These are phyloP conservation scores for Opeltia flavorubescens DNA, from an alignment of 495 filamentous ascomycete species.

Conservation along the genomic window DNA sequence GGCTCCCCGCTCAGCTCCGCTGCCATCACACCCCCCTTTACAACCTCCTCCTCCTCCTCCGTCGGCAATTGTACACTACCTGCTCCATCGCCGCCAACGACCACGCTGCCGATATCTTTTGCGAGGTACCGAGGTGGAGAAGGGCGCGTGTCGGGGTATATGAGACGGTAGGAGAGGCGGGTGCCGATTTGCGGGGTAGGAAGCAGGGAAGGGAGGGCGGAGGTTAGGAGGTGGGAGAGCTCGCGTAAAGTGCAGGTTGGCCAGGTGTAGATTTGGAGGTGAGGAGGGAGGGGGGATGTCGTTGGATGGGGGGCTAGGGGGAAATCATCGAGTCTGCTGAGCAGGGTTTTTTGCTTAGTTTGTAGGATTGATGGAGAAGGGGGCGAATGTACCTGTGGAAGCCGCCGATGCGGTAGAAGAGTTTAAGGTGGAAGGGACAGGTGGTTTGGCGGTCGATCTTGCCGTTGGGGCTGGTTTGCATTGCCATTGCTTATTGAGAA, in stretches of 20 bases:
- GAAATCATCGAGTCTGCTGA: slow-evolving; percentile 52
- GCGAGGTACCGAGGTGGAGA: slow-evolving; percentile 43
- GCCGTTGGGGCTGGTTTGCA: slow-evolving; percentile 15
- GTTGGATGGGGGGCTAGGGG: slow-evolving; percentile 23
- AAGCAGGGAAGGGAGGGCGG: slow-evolving; percentile 51
- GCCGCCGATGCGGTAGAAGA: slow-evolving; percentile 65
- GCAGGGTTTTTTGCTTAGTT: slow-evolving; percentile 4
- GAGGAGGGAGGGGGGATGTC: slow-evolving; percentile 41
- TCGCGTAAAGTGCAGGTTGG: slow-evolving; percentile 68
- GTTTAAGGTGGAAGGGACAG: slow-evolving; percentile 77
- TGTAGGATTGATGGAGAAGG: slow-evolving; percentile 14
- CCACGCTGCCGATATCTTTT: slow-evolving; percentile 70
- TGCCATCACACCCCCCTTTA: slow-evolving; percentile 15
- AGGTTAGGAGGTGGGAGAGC: slow-evolving; percentile 60
- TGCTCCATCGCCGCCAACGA: slow-evolving; percentile 46
- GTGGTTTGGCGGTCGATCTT: slow-evolving; percentile 60
- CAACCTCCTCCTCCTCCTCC: slow-evolving; percentile 13
- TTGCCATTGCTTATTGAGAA: no score
- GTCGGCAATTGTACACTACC: slow-evolving; percentile 6
- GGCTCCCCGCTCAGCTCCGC: slow-evolving; percentile 38
- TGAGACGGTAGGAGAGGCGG: slow-evolving; percentile 69
- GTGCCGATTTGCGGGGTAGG: slow-evolving; percentile 57
- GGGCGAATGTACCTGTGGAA: slow-evolving; percentile 57
- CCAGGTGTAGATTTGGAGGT: slow-evolving; percentile 84
- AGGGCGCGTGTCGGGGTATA: slow-evolving; percentile 65